phyloP scores from a whole-genome alignment of 345 rosid species.

The Microcos paniculata region DNA sequence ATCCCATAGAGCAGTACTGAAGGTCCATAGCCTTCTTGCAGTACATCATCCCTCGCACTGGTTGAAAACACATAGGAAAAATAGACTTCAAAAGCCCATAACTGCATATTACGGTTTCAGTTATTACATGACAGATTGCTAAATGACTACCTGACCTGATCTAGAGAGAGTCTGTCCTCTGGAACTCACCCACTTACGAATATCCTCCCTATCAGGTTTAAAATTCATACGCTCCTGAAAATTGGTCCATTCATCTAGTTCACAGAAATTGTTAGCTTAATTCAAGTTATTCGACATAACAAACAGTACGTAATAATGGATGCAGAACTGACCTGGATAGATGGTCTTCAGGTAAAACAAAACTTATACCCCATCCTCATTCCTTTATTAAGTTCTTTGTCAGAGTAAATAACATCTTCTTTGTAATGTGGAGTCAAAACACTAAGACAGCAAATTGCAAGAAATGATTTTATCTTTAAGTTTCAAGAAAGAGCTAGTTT shows the following conservation, averaged over 20 bases:
- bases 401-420: conserved; percentile 75
- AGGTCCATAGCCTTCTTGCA: conserved; percentile 77
- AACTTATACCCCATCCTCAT: conserved; percentile 86
- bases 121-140: background rate
- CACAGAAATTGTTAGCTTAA: background rate
- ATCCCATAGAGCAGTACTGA: conserved; percentile 78
- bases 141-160: conserved; percentile 46
- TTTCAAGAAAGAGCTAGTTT: background rate
- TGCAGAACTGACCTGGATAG: conserved; percentile 58
- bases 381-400: conserved; percentile 47
- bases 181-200: conserved; percentile 83
- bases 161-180: conserved; percentile 82
- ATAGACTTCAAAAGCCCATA: background rate
- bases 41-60: conserved; percentile 90
- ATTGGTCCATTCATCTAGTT: conserved; percentile 73
- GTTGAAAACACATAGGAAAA: conserved; percentile 1
- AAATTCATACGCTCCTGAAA: conserved; percentile 59
- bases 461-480: background rate
- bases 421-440: conserved; percentile 75
- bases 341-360: conserved; percentile 82
- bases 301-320: background rate
- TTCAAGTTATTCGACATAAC: background rate
- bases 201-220: conserved; percentile 46
- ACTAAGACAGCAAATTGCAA: conserved; percentile 36
- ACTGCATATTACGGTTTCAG: background rate